Percentiles rank a stretch among this genome's conserved stretches.
phyloP scores from a whole-genome alignment of 2,329 filamentous ascomycete species.

The Neopestalotiopsis clavispora region DNA sequence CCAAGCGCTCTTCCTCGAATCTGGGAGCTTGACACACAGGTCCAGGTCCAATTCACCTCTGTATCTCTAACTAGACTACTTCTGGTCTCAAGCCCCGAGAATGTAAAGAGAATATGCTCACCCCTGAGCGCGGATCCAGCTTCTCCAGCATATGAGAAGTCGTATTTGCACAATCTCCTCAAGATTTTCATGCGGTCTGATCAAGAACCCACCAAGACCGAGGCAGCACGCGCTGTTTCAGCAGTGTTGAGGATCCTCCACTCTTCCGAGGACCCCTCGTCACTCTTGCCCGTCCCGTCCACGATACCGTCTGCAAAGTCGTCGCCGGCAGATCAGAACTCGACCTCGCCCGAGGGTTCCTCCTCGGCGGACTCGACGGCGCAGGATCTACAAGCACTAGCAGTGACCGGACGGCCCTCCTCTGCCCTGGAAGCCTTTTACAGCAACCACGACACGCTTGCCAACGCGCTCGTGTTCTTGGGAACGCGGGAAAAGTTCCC shows the following conservation, averaged over 20 bases:
- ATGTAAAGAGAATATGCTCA: constrained; percentile 55
- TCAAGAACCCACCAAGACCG: constrained; percentile 61
- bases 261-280: constrained; percentile 38
- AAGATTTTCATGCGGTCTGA: constrained; percentile 49
- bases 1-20: constrained; percentile 54
- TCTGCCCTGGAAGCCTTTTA: constrained; percentile 44
- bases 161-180: constrained; percentile 43
- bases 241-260: constrained; percentile 61
- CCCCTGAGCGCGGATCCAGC: constrained; percentile 40
- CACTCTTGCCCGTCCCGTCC: constrained; percentile 25
- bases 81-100: constrained; percentile 55
- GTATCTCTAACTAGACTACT: constrained; percentile 63
- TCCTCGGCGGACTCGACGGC: neutral
- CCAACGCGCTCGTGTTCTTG: constrained; percentile 53
- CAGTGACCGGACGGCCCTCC: neutral
- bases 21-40: constrained; percentile 56
- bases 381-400: neutral
- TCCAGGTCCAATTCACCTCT: constrained; percentile 64
- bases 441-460: constrained; percentile 44
- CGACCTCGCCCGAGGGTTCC: neutral
- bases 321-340: neutral
- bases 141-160: constrained; percentile 29
- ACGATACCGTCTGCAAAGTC: neutral
- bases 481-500: constrained; percentile 64
- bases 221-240: constrained; percentile 59